These are phyloP conservation scores for Parietichytrium sp. DNA, from an alignment of 108 stramenopile genomes.

Conservation along the genomic window DNA sequence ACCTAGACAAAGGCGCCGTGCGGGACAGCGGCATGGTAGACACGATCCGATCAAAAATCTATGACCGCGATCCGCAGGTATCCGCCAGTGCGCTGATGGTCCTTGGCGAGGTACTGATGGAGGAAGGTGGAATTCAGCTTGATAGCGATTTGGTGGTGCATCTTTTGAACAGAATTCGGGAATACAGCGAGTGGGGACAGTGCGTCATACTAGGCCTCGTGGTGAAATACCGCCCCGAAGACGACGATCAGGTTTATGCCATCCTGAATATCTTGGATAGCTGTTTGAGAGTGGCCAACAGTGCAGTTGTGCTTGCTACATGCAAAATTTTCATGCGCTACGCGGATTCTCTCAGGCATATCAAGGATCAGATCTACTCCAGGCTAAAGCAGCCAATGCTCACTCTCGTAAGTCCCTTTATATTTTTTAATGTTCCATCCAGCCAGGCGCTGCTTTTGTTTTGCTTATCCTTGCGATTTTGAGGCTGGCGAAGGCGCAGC, in stretches of 20 bases:
- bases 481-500: too few species aligned
- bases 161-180: conserved; percentile 89
- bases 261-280: conserved; percentile 99
- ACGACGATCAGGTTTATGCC: conserved; percentile 80
- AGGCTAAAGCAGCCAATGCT: conserved; percentile 91
- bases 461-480: too few species aligned
- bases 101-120: conserved; percentile 88
- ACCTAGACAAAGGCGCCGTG: conserved; percentile 80
- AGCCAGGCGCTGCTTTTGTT: too few species aligned
- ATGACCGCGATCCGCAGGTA: conserved; percentile 90
- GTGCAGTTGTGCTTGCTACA: conserved; percentile 89
- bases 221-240: conserved; percentile 81
- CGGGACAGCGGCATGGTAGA: conserved; percentile 76
- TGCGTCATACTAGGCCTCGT: conserved; percentile 87
- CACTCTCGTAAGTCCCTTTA: too few species aligned
- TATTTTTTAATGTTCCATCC: too few species aligned
- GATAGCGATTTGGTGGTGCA: conserved; percentile 89
- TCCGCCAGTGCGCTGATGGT: conserved; percentile 90
- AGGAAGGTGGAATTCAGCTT: conserved; percentile 91
- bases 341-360: conserved; percentile 74
- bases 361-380: conserved; percentile 79
- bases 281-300: conserved; percentile 83
- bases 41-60: conserved; percentile 91
- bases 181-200: conserved; percentile 96
- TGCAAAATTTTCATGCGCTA: conserved; percentile 82